These are phyloP conservation scores for Dalechampia spathulata DNA, from an alignment of 441 rosid species.

Conservation along the genomic window DNA sequence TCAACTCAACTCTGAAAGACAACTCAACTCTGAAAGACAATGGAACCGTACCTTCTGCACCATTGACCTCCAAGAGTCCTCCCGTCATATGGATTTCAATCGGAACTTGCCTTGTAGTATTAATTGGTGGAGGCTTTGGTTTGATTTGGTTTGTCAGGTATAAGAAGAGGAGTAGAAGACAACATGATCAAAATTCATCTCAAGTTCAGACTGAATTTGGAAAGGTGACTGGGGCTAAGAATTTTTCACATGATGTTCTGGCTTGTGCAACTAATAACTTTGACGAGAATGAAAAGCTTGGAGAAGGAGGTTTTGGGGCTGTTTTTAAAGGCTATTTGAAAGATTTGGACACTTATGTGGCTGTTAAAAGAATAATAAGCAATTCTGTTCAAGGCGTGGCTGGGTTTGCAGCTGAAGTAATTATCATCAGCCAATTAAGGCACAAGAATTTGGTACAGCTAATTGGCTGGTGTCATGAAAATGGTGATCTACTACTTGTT, in stretches of 20 bases:
- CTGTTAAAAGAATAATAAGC: slow-evolving; percentile 5
- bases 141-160: background rate
- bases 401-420: background rate
- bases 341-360: slow-evolving; percentile 3
- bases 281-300: slow-evolving; percentile 7
- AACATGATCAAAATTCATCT: background rate
- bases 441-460: slow-evolving; percentile 1
- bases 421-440: background rate
- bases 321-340: slow-evolving; percentile 3
- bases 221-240: slow-evolving; percentile 9
- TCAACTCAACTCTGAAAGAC: background rate
- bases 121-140: background rate
- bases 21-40: too few relatives aligned
- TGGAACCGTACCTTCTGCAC: too few relatives aligned
- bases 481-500: background rate
- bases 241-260: background rate
- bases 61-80: too few relatives aligned
- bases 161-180: background rate
- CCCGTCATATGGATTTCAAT: background rate
- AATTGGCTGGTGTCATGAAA: slow-evolving; percentile 8
- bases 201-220: too few relatives aligned
- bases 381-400: background rate
- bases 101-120: background rate
- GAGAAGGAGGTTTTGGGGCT: background rate
- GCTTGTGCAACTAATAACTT: slow-evolving; percentile 13